Base-by-base conservation (phyloP, 2,329 filamentous ascomycete species). In the Aspergillus ochraceus region DNA sequence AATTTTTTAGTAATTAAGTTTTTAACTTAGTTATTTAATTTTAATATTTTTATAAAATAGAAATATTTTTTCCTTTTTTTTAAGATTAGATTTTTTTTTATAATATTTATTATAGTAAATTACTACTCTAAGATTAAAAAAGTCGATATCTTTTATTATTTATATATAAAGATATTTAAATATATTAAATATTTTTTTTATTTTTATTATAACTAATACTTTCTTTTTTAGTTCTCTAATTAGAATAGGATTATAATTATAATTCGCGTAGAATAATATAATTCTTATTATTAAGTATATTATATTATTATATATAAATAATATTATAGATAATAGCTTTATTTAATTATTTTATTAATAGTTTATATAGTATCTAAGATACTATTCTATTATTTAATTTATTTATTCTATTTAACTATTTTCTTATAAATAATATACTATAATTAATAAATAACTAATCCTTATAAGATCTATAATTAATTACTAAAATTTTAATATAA, bases 331-430 rank as follows among this genome's bases (percentile, higher is more conserved):
- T 57, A 57, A 46, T 20, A 54, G 42, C 30, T 45, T 26, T 45
- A 50, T 49, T 17, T 54, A 60, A 59, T 59, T 30, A 26, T 58
- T 11, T 20, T 58, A 20, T 39, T 54, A 30, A 19, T 58, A 58
- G 19, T 58, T 58, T 30, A 58, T 49, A 57, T 60, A 56, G 22
- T 60, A 54, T 30, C 14, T 19, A 45, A 60, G 29, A 32, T 60
- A 60, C 2, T 55, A 39, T 56, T 60, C 26, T 22, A 60, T 17
- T 20, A 30, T 57, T n/a, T 57, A 50, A 22, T 57, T 54, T 36
- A 39, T 57, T 59, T 29, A 30, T 51, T 54, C 17, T 54, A 24
- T 58, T 39, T 58, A 26, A 29, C 39, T 24, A 30, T 58, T 54
- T 49, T 17, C 51, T 39, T 58, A 19, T 32, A 22, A 24, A n/a